These are phyloP conservation scores for Melaleuca quinquenervia DNA, from an alignment of 345 rosid species.

Conservation along the genomic window DNA sequence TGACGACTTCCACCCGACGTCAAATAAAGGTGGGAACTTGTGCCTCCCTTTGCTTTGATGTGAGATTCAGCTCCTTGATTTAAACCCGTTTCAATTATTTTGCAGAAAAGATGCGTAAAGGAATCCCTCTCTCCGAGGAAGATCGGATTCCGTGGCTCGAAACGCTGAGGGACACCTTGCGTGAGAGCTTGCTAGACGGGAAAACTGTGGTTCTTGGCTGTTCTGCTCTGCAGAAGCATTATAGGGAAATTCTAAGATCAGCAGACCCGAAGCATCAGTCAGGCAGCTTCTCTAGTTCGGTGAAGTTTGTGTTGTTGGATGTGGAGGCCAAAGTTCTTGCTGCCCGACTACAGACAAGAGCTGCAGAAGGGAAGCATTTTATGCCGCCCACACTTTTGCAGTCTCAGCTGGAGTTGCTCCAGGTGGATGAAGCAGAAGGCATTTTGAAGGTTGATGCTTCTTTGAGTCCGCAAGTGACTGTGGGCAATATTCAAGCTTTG, in stretches of 20 bases:
- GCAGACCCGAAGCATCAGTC: slow-evolving; percentile 38
- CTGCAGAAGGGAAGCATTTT: slow-evolving; percentile 60
- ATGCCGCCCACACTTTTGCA: slow-evolving; percentile 71
- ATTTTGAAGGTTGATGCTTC: slow-evolving; percentile 48
- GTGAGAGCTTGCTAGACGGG: slow-evolving; percentile 18
- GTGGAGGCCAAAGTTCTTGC: slow-evolving; percentile 41
- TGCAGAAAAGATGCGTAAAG: slow-evolving; percentile 65
- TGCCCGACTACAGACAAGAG: slow-evolving; percentile 44
- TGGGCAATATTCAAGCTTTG: slow-evolving; percentile 7
- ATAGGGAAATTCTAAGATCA: slow-evolving; percentile 66
- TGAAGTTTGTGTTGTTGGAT: slow-evolving; percentile 55
- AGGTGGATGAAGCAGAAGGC: slow-evolving; percentile 50
- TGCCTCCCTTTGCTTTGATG: neutral
- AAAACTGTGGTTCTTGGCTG: slow-evolving; percentile 52
- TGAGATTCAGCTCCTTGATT: neutral
- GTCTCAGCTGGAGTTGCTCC: slow-evolving; percentile 70
- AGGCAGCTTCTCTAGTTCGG: slow-evolving; percentile 25
- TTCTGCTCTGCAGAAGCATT: slow-evolving; percentile 54
- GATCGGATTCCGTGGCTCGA: slow-evolving; percentile 87
- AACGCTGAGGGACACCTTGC: slow-evolving; percentile 30
- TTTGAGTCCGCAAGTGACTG: slow-evolving; percentile 31
- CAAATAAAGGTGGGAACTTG: slow-evolving; percentile 51
- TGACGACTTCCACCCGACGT: slow-evolving; percentile 66
- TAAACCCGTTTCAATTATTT: neutral
- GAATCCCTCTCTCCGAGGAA: slow-evolving; percentile 64